These are phyloP conservation scores for Tetrahymena elliotti DNA, from an alignment of 73 alveolate genomes.

Conservation along the genomic window DNA sequence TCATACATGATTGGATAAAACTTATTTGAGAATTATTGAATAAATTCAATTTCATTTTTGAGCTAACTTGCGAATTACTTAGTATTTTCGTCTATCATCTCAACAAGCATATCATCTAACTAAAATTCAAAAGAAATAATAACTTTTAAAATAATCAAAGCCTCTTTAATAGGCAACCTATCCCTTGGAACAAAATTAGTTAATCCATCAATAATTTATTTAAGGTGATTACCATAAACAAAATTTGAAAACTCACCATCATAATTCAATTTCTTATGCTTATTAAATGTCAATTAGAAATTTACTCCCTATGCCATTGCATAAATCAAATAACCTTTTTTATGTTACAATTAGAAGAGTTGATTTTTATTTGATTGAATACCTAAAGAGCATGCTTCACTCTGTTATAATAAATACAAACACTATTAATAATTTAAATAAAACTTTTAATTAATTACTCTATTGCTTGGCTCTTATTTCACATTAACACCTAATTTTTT, in stretches of 20 bases:
- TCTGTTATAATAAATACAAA: background rate
- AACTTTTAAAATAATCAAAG: background rate
- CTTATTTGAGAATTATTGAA: no score
- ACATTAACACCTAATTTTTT: no score
- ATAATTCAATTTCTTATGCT: background rate
- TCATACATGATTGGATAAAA: no score
- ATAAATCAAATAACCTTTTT: background rate
- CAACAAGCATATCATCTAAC: background rate
- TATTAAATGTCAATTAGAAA: no score
- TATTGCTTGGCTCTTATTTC: background rate
- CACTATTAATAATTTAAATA: no score
- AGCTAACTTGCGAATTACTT: no score
- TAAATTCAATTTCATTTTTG: no score
- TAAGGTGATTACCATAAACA: background rate
- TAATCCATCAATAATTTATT: background rate
- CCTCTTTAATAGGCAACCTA: background rate
- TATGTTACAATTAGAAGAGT: no score
- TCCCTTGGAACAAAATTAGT: background rate
- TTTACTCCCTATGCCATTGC: background rate
- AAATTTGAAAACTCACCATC: no score
- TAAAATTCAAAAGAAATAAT: background rate
- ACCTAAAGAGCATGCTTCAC: background rate
- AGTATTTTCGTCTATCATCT: background rate
- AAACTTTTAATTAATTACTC: background rate
- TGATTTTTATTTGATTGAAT: no score